Base-by-base conservation (phyloP, 2,329 filamentous ascomycete species). In the Zopfia rhizophila region DNA sequence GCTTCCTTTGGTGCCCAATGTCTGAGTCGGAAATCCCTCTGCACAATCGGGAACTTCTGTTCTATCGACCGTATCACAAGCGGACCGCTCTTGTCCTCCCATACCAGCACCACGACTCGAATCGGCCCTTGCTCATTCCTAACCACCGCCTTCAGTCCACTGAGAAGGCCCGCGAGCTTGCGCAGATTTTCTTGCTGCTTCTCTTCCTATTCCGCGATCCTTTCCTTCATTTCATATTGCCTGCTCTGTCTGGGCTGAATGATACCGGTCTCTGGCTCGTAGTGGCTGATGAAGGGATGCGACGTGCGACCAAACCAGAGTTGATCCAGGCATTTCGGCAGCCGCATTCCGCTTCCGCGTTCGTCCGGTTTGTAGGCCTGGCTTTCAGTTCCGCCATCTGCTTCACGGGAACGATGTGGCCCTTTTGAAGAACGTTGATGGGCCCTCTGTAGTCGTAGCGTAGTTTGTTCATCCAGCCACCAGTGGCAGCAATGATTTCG, bases 221-320 rank as follows among this genome's bases (percentile, higher is more conserved):
- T 55, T n/a, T 51, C 40, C 5, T 27, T 54, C 0, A 56, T 53
- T 4, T 60, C 37, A 40, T 61, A 55, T 4, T 50, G 37, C 25
- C 53, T 62, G 23, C 61, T 35, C 1, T 41, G 45, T 8, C 38
- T 24, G 3, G 61, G 37, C 8, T 41, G 44, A 1, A 60, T 53
- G 0, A 54, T 55, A 2, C 22, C 29, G 4, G 36, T 3, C 32
- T 51, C 8, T 28, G 29, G 27, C 10, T 54, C 36, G 23, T 63
- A 66, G 3, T 48, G 52, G 0, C 55, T 62, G 0, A 57, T 63
- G 46, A 60, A 58, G 1, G 66, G 39, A 13, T 63, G 48, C 13
- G 51, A 43, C 0, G 64, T 68, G 8, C 64, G 61, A 2, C 64
- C 64, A 39, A 68, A 68, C 64, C 64, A 68, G 7, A 68, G 54